Evolutionary conservation across 257 asterid genomes (phyloP).

Genomic region (Nicotiana noctiflora): DNA sequence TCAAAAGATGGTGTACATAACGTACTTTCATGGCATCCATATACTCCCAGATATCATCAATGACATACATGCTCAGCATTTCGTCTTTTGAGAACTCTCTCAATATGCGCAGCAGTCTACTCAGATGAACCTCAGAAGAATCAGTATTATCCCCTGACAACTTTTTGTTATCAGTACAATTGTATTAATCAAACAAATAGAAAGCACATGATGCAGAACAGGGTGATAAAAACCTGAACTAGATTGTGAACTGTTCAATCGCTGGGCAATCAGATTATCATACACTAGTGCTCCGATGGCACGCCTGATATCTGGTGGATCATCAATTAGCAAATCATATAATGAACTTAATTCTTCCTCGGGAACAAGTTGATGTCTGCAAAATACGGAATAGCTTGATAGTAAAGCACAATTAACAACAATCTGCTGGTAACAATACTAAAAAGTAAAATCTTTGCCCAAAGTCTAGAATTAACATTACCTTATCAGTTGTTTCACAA

Average conservation of each 20-base stretch:
- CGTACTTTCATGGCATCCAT: conserved; percentile 98
- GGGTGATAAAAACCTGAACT: conserved; percentile 46
- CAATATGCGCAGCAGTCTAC: conserved; percentile 83
- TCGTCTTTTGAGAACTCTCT: conserved; percentile 88
- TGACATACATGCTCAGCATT: conserved; percentile 80
- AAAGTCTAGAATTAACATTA: conserved; percentile 16
- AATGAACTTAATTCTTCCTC: conserved; percentile 95
- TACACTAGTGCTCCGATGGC: conserved; percentile 91
- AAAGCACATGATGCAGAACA: conserved; percentile 2
- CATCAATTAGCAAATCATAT: conserved; percentile 89
- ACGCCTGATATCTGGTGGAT: conserved; percentile 91
- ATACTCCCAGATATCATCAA: conserved; percentile 98
- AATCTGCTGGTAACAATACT: conserved; percentile 5
- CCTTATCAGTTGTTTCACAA: conserved; percentile 90
- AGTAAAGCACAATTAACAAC: conserved; percentile 17
- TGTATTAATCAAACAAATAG: neutral
- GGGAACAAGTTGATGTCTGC: conserved; percentile 96
- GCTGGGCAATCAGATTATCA: conserved; percentile 96
- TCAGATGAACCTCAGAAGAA: conserved; percentile 71
- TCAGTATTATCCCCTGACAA: conserved; percentile 60
- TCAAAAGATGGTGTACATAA: conserved; percentile 4
- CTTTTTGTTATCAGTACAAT: neutral
- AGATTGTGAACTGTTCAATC: conserved; percentile 70
- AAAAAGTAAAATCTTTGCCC: neutral
- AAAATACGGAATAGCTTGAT: conserved; percentile 18